Conservation (phyloP, 306 rosid genomes). For the Fagus sylvatica region DNA sequence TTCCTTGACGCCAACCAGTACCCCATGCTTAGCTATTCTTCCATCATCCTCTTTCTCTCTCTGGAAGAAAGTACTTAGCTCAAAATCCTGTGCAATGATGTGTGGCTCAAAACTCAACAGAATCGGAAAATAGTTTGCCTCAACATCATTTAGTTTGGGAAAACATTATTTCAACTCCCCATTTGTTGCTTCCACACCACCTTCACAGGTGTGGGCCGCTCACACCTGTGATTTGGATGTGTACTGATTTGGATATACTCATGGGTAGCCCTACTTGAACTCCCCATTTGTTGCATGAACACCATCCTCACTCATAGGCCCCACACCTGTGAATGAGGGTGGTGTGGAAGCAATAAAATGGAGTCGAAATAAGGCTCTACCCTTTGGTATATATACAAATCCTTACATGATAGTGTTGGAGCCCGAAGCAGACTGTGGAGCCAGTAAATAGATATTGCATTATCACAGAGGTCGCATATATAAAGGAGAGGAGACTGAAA, state of each 20-base stretch:
- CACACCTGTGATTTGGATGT: no score
- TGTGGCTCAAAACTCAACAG: background rate
- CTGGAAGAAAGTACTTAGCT: constrained; percentile 45
- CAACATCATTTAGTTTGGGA: background rate
- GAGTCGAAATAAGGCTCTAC: no score
- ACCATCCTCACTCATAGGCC: no score
- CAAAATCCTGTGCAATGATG: background rate
- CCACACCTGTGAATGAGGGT: no score
- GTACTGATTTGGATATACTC: no score
- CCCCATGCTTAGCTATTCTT: constrained; percentile 96
- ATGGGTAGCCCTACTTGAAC: no score
- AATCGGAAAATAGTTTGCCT: background rate
- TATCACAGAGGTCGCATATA: background rate
- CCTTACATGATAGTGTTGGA: background rate
- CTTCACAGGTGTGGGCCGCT: no score
- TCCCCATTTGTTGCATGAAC: no score
- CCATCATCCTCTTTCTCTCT: constrained; percentile 69
- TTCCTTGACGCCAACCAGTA: constrained; percentile 76
- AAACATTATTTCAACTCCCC: no score
- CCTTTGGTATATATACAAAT: background rate
- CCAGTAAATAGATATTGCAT: background rate
- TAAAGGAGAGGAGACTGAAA: background rate
- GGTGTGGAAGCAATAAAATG: no score
- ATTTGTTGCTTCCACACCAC: no score
- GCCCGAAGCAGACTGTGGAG: background rate